Conservation (phyloP, 164 flowering plant genomes). For the Amborella trichopoda region DNA sequence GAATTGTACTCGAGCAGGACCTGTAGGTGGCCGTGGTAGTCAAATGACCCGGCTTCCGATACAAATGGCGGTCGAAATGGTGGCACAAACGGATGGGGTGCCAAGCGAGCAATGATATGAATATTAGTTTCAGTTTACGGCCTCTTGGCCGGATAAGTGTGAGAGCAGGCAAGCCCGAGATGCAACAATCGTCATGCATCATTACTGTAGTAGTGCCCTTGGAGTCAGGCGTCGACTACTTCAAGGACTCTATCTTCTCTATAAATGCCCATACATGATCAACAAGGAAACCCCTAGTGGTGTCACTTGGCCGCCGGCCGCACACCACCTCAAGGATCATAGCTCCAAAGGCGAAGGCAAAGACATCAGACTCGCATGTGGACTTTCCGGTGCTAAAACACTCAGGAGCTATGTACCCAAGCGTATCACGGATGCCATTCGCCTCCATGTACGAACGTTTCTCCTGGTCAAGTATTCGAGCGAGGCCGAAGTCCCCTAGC, state of each 20-base stretch:
- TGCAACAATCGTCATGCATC: constrained; percentile 41
- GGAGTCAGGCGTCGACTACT: constrained; percentile 38
- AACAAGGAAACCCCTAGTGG: constrained; percentile 22
- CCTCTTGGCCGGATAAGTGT: constrained; percentile 43
- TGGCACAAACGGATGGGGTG: constrained; percentile 34
- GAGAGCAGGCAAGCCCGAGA: constrained; percentile 67
- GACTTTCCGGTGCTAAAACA: constrained; percentile 62
- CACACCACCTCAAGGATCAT: constrained; percentile 58
- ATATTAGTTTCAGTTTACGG: constrained; percentile 35
- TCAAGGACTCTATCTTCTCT: constrained; percentile 42
- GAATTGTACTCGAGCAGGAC: too few relatives aligned
- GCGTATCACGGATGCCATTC: constrained; percentile 34
- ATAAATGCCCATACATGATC: constrained; percentile 68
- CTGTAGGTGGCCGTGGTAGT: too few relatives aligned
- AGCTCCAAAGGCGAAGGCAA: constrained; percentile 55
- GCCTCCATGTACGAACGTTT: constrained; percentile 14
- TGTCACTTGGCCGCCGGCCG: constrained; percentile 37
- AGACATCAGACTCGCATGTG: constrained; percentile 53
- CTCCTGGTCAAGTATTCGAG: constrained; percentile 13
- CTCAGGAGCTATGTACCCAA: constrained; percentile 68
- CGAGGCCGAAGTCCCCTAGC: constrained; percentile 20
- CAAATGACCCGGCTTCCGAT: too few relatives aligned
- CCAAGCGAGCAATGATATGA: constrained; percentile 37
- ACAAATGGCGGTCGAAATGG: constrained; percentile 47
- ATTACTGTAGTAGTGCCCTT: constrained; percentile 18